Evolutionary conservation across 2,329 filamentous ascomycete species (phyloP), one percentile per base, ranked within the genome.

Genomic region (Aspergillus oerlinghausenensis): DNA sequence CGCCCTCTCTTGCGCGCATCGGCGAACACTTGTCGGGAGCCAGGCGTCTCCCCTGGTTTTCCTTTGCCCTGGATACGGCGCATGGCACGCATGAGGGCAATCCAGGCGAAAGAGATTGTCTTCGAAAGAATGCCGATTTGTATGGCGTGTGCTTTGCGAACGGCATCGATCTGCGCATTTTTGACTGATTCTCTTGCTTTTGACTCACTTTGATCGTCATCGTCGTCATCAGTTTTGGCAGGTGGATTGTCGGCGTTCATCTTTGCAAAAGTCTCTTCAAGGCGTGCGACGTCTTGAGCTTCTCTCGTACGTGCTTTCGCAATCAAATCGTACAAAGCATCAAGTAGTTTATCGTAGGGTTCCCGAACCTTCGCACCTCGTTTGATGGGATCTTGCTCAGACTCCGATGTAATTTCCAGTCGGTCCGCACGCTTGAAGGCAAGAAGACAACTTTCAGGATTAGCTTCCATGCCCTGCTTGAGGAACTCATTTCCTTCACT

Each of bases 81-180:
- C 84, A 96, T 96, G 3, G 93, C 89, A 51, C 94, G 87, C 76
- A 96, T 95, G 57, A 97, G 80, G 17, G 92, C 91, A 67, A 97
- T 95, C 94, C 94, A 99, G 4, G 92, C 88, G 67, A 91, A 92
- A 0, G 94, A 96, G 55, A 99, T 87, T 1, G 90, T 93, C 65
- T 88, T 87, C 45, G 89, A 93, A 23, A 97, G 81, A 17, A 89
- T 80, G 28, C 88, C 86, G 35, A 87, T 85, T 68, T 96, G 90
- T 4, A 83, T 82, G 7, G 85, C 83, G 67, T 89, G 88, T 10
- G 86, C 86, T 58, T 88, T 83, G 67, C 82, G 79, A 47, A 86
- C 79, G 5, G 79, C 79, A 54, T 84, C 79, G 47, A 87, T 79
- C 63, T 86, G 81, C 19, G 73, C 72, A 40, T 81, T 75, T 56